Base-by-base conservation (phyloP, 306 rosid species). In the Canavalia gladiata region DNA sequence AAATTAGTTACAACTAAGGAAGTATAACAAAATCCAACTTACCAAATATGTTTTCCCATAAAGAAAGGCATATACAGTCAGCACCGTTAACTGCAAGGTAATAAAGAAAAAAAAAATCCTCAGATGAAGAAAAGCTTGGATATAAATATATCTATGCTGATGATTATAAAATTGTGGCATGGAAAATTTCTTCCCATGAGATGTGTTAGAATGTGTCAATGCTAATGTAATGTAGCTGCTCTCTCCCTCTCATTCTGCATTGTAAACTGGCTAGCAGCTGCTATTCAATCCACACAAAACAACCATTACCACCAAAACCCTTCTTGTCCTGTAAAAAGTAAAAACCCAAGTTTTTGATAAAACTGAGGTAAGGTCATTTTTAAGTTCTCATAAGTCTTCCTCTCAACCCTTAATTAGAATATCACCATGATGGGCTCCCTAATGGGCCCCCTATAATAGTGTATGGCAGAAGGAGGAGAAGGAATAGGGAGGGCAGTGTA, bases 21-120 rank as follows among this genome's bases (percentile, higher is more conserved):
- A 9, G 60, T 49, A 35, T 55, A 35, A 68, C 46, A n/a, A 78
- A 73, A 49, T 68, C 70, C 72, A 83, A 83, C 97, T 81, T 85
- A 95, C 97, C 94, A 95, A 69, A 87, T 95, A 95, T 1, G 87
- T 51, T 84, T 85, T 93, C 78, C 99, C 99, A 75, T 93, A 95
- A 45, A 95, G 97, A 82, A 92, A 95, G 82, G 88, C 34, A 84
- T 87, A 95, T 7, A 95, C 97, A 50, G 94, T 90, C 81, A 93
- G 88, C 89, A 95, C 99, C 0, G 95, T 93, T 87, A 95, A 85
- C 99, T 95, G 97, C 93, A 95, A 60, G 66, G 66, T 72, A 62
- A 76, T 39, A 54, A 33, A 79, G 42, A 54, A 37, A 37, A 52
- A 78, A 45, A 58, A 50, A 71, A 69, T 49, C 29, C 25, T 82